phyloP scores from a whole-genome alignment of 2,329 filamentous ascomycete species.

The Phyllosticta citrichinensis region DNA sequence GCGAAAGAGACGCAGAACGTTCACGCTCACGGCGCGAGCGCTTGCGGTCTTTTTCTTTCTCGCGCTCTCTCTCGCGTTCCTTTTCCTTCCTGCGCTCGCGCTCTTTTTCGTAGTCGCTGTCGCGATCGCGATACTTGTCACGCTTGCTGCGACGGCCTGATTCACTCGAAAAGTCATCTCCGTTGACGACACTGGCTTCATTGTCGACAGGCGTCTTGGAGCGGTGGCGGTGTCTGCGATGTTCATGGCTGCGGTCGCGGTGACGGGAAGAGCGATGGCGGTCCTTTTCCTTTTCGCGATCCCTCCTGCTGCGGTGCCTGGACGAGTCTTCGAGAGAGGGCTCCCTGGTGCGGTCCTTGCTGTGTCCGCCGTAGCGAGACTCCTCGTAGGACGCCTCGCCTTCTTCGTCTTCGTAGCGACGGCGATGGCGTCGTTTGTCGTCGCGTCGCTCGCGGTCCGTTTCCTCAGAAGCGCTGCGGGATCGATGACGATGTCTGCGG shows the following conservation, averaged over 20 bases:
- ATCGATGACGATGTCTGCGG: conserved; percentile 43
- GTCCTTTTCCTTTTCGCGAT: conserved; percentile 28
- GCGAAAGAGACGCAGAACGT: conserved; percentile 28
- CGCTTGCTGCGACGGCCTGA: conserved; percentile 21
- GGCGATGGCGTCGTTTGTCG: conserved; percentile 37
- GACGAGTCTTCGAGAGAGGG: conserved; percentile 46
- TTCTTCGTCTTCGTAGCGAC: conserved; percentile 24
- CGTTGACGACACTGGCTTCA: conserved; percentile 19
- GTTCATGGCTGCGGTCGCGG: conserved; percentile 36
- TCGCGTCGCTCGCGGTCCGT: conserved; percentile 27
- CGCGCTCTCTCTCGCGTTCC: conserved; percentile 38
- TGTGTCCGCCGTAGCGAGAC: conserved; percentile 21
- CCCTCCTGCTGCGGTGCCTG: conserved; percentile 48
- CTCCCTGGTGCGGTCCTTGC: conserved; percentile 50
- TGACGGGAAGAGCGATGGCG: conserved; percentile 35
- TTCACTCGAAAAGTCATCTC: conserved; percentile 21
- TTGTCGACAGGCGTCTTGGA: conserved; percentile 24
- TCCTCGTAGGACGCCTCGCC: conserved; percentile 35
- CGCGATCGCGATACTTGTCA: conserved; percentile 30
- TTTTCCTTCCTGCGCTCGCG: conserved; percentile 34
- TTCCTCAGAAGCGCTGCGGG: conserved; percentile 32
- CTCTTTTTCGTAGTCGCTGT: conserved; percentile 32
- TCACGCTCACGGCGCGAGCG: conserved; percentile 41
- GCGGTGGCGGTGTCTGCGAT: conserved; percentile 34
- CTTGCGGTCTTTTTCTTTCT: conserved; percentile 35